Evolutionary conservation across 495 filamentous ascomycete genomes (phyloP), one percentile per base, ranked within the genome.

Genomic region (Aspergillus leporis): DNA sequence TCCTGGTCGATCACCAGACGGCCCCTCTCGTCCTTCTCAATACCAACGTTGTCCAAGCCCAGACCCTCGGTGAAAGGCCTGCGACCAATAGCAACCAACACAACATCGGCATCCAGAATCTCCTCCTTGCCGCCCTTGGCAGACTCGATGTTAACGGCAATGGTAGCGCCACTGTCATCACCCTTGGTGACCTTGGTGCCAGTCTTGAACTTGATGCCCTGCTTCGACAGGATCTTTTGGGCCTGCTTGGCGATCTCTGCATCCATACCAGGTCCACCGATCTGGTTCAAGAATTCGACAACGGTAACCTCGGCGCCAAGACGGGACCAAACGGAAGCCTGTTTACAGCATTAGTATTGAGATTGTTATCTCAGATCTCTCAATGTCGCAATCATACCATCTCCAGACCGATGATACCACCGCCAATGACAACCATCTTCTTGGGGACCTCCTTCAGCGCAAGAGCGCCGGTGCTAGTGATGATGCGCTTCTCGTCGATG

Each of bases 251-350:
- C 83, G 68, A 98, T 90, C 74, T 98, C 95, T 50, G 84, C 76
- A 65, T 98, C 94, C 94, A 98, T 98, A 58, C 94, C 94, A 55
- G 94, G 94, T 43, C 94, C 94, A 74, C 94, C 94, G 67, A 98
- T 98, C 79, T 96, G 92, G 64, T 88, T 86, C 43, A 98, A 80
- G 79, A 93, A 98, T 76, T 98, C 94, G 41, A 98, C 92, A 41
- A 98, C 92, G 57, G 94, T 98, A 51, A 98, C 94, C 73, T 98
- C 87, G 63, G 93, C 75, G 61, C 94, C 94, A 58, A 98, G 80
- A 65, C 94, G 82, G 30, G 91, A 93, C 94, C 94, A 98, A 25
- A 98, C 94, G 41, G 95, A 98, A 45, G 89, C 93, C 86, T 51
- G 63, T 6, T 30, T 3, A 30, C n/a, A 41, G n/a, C 4, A 18